phyloP scores from a whole-genome alignment of 2,329 filamentous ascomycete species.

The Beauveria pseudobassiana region DNA sequence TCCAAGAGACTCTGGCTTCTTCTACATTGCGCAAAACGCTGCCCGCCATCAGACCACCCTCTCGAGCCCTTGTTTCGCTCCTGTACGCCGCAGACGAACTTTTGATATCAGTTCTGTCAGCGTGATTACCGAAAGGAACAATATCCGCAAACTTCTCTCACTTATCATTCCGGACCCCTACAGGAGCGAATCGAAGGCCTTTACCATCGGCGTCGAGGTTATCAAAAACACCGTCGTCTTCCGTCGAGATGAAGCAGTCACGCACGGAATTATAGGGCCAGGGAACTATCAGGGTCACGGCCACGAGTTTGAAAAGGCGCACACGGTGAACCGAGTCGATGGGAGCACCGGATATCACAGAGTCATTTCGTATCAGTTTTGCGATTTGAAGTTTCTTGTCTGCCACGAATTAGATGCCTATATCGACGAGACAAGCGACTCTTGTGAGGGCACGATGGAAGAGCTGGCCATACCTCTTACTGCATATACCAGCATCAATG shows the following conservation, averaged over 20 bases:
- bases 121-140: conserved; percentile 39
- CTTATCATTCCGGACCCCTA: conserved; percentile 28
- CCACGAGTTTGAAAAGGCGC: conserved; percentile 37
- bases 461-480: too few relatives aligned
- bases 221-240: conserved; percentile 30
- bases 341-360: conserved; percentile 37
- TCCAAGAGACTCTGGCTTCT: conserved; percentile 29
- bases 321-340: conserved; percentile 27
- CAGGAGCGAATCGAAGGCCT: conserved; percentile 23
- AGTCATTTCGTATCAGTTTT: conserved; percentile 36
- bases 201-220: conserved; percentile 35
- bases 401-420: conserved; percentile 38
- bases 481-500: not conserved
- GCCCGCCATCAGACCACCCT: conserved; percentile 33
- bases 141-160: conserved; percentile 39
- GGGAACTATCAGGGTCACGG: conserved; percentile 34
- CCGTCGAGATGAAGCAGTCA: conserved; percentile 25
- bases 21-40: conserved; percentile 39
- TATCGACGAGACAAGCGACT: conserved; percentile 15
- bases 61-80: conserved; percentile 41
- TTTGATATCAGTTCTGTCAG: conserved; percentile 30
- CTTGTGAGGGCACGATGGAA: not conserved
- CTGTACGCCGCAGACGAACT: conserved; percentile 30
- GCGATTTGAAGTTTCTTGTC: conserved; percentile 32
- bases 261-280: conserved; percentile 22